Evolutionary conservation across 1,284 basidiomycete species (phyloP).

Genomic region (Cryptococcus jaspeensis): DNA sequence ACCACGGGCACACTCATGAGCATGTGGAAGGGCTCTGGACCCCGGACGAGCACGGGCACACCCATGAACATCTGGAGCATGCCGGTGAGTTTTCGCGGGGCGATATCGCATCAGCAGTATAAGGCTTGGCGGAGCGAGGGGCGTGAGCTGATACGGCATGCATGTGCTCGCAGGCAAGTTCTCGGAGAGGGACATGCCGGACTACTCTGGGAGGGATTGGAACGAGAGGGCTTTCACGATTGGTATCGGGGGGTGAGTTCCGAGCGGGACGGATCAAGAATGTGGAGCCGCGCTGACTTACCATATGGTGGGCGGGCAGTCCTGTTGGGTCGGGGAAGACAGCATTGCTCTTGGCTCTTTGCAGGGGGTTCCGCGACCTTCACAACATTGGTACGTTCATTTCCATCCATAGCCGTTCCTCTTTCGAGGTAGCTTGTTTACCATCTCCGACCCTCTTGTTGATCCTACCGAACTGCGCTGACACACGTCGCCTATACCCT

Average conservation of each 20-base stretch:
- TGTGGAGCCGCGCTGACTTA: neutral
- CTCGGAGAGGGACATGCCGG: conserved; percentile 86
- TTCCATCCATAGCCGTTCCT: neutral
- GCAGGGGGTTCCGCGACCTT: conserved; percentile 72
- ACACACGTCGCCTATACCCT: neutral
- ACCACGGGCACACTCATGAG: conserved; percentile 12
- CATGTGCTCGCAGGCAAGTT: conserved; percentile 68
- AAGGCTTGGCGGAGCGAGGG: neutral
- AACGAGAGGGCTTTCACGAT: conserved; percentile 92
- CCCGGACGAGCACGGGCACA: conserved; percentile 73
- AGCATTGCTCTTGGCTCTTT: conserved; percentile 88
- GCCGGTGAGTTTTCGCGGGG: conserved; percentile 59
- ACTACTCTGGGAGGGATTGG: conserved; percentile 81
- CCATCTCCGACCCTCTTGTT: neutral
- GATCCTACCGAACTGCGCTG: neutral
- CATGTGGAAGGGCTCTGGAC: conserved; percentile 33
- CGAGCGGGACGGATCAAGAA: neutral
- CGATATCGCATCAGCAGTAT: neutral
- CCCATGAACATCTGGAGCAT: conserved; percentile 84
- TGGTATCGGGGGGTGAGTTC: conserved; percentile 86
- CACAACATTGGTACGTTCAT: conserved; percentile 77
- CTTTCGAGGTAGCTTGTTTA: neutral
- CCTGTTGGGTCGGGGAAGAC: conserved; percentile 98
- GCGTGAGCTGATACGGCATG: neutral
- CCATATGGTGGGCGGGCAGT: conserved; percentile 52